phyloP scores from a whole-genome alignment of 2,329 filamentous ascomycete genomes.

The Hypoxylon sp. region DNA sequence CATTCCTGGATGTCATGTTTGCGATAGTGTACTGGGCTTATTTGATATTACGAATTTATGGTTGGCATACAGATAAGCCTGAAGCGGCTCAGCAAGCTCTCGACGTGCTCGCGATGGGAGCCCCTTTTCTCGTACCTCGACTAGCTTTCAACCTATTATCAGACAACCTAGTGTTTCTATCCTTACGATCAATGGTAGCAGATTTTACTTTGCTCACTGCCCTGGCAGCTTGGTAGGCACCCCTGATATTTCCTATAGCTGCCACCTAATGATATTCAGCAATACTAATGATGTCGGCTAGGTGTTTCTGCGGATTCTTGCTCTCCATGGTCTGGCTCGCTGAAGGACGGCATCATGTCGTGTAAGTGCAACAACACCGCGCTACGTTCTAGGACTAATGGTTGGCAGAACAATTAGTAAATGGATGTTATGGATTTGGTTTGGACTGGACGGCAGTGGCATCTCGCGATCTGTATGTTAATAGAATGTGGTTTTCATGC shows the following conservation, averaged over 20 bases:
- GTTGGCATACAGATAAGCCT: conserved; percentile 60
- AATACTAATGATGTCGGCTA: conserved; percentile 31
- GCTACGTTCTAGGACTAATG: conserved; percentile 22
- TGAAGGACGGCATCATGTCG: conserved; percentile 66
- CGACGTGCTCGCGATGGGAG: conserved; percentile 80
- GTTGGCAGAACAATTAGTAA: conserved; percentile 72
- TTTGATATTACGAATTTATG: conserved; percentile 72
- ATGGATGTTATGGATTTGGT: conserved; percentile 96
- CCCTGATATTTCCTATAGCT: not conserved
- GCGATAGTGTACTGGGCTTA: conserved; percentile 76
- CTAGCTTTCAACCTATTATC: conserved; percentile 85
- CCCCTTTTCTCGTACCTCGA: conserved; percentile 79
- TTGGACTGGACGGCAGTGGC: conserved; percentile 78
- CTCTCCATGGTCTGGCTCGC: conserved; percentile 82
- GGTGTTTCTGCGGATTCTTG: conserved; percentile 81
- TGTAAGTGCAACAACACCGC: conserved; percentile 51
- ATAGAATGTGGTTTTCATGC: conserved; percentile 18
- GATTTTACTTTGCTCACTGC: conserved; percentile 82
- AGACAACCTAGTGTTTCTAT: conserved; percentile 85
- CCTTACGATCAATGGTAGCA: conserved; percentile 83
- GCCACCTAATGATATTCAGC: not conserved
- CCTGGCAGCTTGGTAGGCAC: conserved; percentile 71
- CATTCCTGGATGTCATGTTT: conserved; percentile 84
- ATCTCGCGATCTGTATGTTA: conserved; percentile 63
- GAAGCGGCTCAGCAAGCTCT: conserved; percentile 71